Percentiles rank a stretch among this genome's conserved stretches.
Conservation (phyloP, 2,329 filamentous ascomycete genomes). For the Blumeriella jaapii region DNA sequence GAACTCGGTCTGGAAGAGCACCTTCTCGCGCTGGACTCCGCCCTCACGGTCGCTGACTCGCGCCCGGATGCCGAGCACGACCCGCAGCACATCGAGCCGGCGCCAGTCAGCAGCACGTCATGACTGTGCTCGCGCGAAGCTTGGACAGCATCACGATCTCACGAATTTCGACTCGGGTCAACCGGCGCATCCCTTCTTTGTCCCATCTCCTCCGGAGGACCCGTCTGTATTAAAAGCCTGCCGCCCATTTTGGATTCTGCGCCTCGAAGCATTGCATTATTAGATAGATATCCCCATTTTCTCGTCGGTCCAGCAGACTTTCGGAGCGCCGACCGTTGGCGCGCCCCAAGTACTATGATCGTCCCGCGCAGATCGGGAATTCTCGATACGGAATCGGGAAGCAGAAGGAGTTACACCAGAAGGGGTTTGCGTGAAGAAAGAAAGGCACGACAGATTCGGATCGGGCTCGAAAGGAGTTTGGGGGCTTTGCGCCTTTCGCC, state of each 20-base stretch:
- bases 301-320: neutral
- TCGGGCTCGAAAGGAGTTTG: too few relatives aligned
- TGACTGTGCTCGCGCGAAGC: slow-evolving; percentile 3
- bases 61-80: slow-evolving; percentile 4
- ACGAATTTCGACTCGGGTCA: neutral
- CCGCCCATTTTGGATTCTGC: neutral
- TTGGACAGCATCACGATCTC: slow-evolving; percentile 5
- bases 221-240: slow-evolving; percentile 5
- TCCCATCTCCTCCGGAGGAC: slow-evolving; percentile 1
- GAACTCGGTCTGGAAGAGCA: slow-evolving; percentile 21
- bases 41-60: slow-evolving; percentile 14
- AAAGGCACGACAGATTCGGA: too few relatives aligned
- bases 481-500: too few relatives aligned
- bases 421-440: too few relatives aligned
- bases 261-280: neutral
- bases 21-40: slow-evolving; percentile 20
- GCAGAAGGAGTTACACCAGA: too few relatives aligned
- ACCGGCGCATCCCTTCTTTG: neutral
- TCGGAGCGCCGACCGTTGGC: too few relatives aligned
- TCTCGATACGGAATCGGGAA: too few relatives aligned
- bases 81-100: slow-evolving; percentile 1
- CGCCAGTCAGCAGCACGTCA: slow-evolving; percentile 3
- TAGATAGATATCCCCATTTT: slow-evolving; percentile 4
- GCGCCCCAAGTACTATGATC: too few relatives aligned
- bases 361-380: too few relatives aligned